These are phyloP conservation scores for Lojkania enalia DNA, from an alignment of 2,329 filamentous ascomycete species.

Conservation along the genomic window DNA sequence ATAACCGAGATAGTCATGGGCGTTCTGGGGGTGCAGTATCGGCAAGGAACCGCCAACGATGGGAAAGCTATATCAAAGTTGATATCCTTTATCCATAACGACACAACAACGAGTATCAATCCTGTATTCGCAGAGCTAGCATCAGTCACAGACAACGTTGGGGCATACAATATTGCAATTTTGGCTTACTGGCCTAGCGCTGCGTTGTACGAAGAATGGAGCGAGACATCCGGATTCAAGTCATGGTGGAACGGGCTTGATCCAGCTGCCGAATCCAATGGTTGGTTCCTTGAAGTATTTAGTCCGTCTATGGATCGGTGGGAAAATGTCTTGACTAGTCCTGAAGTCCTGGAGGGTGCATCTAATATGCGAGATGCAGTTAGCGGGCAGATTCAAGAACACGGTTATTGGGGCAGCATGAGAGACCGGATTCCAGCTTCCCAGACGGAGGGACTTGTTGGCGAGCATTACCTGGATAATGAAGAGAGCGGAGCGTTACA, in stretches of 20 bases:
- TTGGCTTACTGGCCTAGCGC: conserved; percentile 47
- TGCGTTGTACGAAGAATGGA: conserved; percentile 37
- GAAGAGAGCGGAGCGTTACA: conserved; percentile 2
- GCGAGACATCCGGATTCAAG: conserved; percentile 40
- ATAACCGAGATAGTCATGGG: conserved; percentile 41
- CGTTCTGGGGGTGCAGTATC: conserved; percentile 39
- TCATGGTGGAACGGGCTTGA: conserved; percentile 45
- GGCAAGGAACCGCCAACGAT: conserved; percentile 1
- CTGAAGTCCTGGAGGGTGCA: conserved; percentile 45
- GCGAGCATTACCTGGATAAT: conserved; percentile 23
- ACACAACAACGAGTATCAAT: no score
- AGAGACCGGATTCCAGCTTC: conserved; percentile 48
- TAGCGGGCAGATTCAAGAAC: conserved; percentile 47
- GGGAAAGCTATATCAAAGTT: conserved; percentile 18
- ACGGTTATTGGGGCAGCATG: conserved; percentile 55
- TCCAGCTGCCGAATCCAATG: conserved; percentile 27
- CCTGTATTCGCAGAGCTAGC: conserved; percentile 39
- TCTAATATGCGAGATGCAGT: conserved; percentile 46
- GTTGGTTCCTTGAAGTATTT: conserved; percentile 52
- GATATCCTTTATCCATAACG: conserved; percentile 15
- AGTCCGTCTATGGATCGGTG: conserved; percentile 48
- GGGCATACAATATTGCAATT: conserved; percentile 41
- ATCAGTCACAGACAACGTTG: conserved; percentile 32
- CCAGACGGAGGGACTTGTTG: conserved; percentile 44
- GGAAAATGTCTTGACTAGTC: conserved; percentile 50